Evolutionary conservation across 306 rosid genomes (phyloP).

Genomic region (Fragaria iinumae): DNA sequence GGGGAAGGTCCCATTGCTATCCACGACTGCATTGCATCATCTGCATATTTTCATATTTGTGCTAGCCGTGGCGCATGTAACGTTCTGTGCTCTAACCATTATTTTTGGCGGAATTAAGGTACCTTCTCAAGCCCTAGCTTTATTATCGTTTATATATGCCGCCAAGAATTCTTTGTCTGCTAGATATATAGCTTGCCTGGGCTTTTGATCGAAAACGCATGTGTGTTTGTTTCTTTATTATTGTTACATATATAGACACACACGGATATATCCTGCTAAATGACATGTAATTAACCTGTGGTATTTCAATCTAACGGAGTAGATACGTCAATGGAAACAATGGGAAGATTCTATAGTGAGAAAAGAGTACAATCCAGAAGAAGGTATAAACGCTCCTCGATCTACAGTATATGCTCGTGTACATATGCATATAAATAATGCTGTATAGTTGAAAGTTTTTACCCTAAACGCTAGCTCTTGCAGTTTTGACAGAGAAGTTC

Average conservation of each 20-base stretch:
- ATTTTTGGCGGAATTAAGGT: constrained; percentile 35
- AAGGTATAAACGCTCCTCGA: constrained; percentile 5
- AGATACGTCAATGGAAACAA: constrained; percentile 37
- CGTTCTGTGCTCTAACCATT: constrained; percentile 38
- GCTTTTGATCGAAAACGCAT: neutral
- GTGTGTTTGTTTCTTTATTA: no score
- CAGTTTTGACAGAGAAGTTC: constrained; percentile 28
- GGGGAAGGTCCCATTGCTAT: constrained; percentile 36
- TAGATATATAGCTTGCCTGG: neutral
- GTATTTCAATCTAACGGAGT: neutral
- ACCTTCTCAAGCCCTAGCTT: neutral
- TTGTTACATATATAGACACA: neutral
- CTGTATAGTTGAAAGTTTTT: no score
- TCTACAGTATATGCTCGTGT: neutral
- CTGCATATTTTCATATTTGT: constrained; percentile 44
- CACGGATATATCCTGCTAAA: no score
- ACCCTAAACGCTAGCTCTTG: neutral
- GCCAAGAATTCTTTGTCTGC: neutral
- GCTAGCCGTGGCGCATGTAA: constrained; percentile 38
- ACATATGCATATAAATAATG: neutral
- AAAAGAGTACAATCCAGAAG: constrained; percentile 28
- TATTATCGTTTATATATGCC: no score
- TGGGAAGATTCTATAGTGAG: constrained; percentile 36
- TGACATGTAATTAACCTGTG: no score
- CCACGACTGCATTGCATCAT: constrained; percentile 36